Evolutionary conservation across 441 rosid species (phyloP).

Genomic region (Macaranga tanarius): DNA sequence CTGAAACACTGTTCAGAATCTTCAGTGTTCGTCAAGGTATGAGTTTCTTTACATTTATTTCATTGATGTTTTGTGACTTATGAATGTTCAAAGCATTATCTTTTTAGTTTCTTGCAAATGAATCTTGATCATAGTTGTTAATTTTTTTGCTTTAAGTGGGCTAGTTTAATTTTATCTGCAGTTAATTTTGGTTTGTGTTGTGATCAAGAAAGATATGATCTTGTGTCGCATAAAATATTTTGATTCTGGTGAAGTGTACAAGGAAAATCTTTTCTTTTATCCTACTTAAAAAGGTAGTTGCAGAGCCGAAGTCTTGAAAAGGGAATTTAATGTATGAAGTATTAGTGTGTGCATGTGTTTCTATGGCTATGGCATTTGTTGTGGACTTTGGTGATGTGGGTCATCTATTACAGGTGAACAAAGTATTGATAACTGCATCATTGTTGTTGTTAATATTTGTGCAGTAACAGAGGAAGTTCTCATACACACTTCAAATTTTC

Average conservation of each 20-base stretch:
- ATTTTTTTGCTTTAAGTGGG: background rate
- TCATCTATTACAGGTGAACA: too few relatives aligned
- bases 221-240: background rate
- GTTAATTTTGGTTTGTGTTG: slow-evolving; percentile 3
- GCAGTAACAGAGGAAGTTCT: slow-evolving; percentile 15
- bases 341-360: too few relatives aligned
- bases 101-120: background rate
- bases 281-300: too few relatives aligned
- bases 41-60: background rate
- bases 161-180: background rate
- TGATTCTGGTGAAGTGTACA: background rate
- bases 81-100: background rate
- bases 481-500: background rate
- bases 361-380: too few relatives aligned
- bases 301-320: too few relatives aligned
- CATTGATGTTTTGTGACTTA: background rate
- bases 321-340: too few relatives aligned
- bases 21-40: slow-evolving; percentile 25
- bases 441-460: slow-evolving; percentile 32
- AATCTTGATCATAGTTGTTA: background rate
- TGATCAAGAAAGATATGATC: background rate
- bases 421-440: slow-evolving; percentile 2
- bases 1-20: slow-evolving; percentile 7
- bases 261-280: too few relatives aligned
- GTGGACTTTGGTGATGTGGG: too few relatives aligned